Conservation (phyloP, 441 rosid genomes). For the Adansonia grandidieri region DNA sequence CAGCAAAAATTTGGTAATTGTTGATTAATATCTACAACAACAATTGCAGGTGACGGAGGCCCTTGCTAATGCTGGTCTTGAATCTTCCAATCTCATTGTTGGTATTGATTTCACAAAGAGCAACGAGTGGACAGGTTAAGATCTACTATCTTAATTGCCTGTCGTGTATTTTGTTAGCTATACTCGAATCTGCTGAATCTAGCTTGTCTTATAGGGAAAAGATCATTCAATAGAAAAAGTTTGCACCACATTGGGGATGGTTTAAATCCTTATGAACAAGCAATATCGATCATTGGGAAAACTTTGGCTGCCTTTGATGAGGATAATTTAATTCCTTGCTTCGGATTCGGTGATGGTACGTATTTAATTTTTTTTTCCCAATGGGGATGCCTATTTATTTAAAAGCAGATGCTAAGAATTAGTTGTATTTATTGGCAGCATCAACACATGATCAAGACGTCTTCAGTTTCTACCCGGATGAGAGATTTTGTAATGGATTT, state of each 20-base stretch:
- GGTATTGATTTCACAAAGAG: slow-evolving; percentile 87
- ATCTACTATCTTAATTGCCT: slow-evolving; percentile 27
- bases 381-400: neutral
- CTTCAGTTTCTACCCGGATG: slow-evolving; percentile 62
- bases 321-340: slow-evolving; percentile 79
- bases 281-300: slow-evolving; percentile 73
- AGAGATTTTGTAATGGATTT: slow-evolving; percentile 67
- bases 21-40: neutral
- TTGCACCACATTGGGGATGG: slow-evolving; percentile 60
- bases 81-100: slow-evolving; percentile 77
- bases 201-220: slow-evolving; percentile 47
- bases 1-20: neutral
- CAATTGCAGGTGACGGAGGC: slow-evolving; percentile 66
- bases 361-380: neutral
- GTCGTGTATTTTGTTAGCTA: slow-evolving; percentile 17
- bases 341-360: slow-evolving; percentile 78
- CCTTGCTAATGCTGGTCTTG: slow-evolving; percentile 69
- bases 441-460: slow-evolving; percentile 82
- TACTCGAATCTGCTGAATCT: slow-evolving; percentile 23
- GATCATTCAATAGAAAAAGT: slow-evolving; percentile 64
- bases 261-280: slow-evolving; percentile 75
- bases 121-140: slow-evolving; percentile 80
- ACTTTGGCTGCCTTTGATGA: slow-evolving; percentile 75
- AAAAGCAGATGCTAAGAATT: slow-evolving; percentile 19
- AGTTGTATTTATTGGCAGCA: slow-evolving; percentile 43